A percentile compares a stretch with the other conserved stretches of the same genome.
phyloP scores from a whole-genome alignment of 805 yeast genomes.

The Saccharomycopsis sp. region DNA sequence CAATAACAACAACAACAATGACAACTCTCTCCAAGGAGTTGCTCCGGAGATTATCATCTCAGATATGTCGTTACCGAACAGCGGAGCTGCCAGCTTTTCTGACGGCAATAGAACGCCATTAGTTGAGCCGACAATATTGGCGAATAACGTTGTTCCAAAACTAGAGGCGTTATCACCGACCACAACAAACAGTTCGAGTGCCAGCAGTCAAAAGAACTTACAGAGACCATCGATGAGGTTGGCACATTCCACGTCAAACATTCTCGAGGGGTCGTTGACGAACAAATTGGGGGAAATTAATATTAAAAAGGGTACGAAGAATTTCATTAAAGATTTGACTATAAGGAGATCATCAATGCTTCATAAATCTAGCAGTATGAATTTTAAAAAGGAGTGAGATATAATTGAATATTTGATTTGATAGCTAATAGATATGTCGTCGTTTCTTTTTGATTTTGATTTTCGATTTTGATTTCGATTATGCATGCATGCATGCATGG shows the following conservation, averaged over 20 bases:
- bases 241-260: slow-evolving; percentile 7
- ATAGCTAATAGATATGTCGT: too few species aligned
- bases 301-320: neutral
- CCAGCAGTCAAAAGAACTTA: neutral
- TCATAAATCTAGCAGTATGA: neutral
- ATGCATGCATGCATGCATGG: too few species aligned
- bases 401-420: too few species aligned
- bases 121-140: neutral
- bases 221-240: slow-evolving; percentile 10
- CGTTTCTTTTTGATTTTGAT: too few species aligned
- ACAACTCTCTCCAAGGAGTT: slow-evolving; percentile 5
- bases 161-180: neutral
- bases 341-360: neutral
- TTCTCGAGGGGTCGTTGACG: slow-evolving; percentile 9
- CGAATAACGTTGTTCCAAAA: neutral
- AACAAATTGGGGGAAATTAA: slow-evolving; percentile 7
- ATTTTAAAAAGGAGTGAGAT: too few species aligned
- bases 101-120: neutral
- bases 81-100: neutral
- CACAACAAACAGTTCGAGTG: neutral
- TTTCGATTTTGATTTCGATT: too few species aligned
- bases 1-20: neutral
- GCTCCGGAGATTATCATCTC: slow-evolving; percentile 14
- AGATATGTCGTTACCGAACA: slow-evolving; percentile 1
- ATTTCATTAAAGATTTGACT: neutral